Evolutionary conservation across 2,329 filamentous ascomycete genomes (phyloP), one percentile per base, ranked within the genome.

Genomic region (Volutella citrinella): DNA sequence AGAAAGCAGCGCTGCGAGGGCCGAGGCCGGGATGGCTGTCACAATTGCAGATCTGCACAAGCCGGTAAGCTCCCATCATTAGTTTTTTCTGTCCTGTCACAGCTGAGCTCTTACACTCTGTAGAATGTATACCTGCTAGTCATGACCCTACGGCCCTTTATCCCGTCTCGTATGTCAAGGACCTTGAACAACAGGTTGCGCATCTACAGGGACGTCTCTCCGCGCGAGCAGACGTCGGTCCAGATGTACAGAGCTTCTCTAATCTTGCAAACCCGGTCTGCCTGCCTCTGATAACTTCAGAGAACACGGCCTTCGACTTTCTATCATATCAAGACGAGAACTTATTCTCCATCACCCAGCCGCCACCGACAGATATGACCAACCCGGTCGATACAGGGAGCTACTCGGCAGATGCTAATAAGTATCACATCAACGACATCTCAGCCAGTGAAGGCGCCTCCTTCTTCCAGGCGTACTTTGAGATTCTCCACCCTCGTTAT

Each of bases 1-100:
- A 28, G 26, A 28, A 28, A 28, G 26, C 26, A 28, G 26, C 26
- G 26, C 14, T 28, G 26, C 16, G 26, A 28, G 10, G 26, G 26
- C 15, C 26, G 14, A 28, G 15, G 11, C 15, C 26, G 13, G 26
- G 16, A 18, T 6, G 15, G 10, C n/a, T 28, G 26, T 17, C 26
- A n/a, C 8, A 28, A 28, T 28, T 28, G 26, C 26, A 19, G 14
- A 18, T 28, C 26, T 16, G 26, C 26, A 16, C 14, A 28, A 19
- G 26, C 26, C 15, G 26, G 26, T 28, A 16, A 28, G n/a, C 7
- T 28, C n/a, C n/a, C 13, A 7, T 28, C 26, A n/a, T 28, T n/a
- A 11, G 26, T n/a, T 19, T 18, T n/a, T n/a, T n/a, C n/a, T n/a
- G n/a, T n/a, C n/a, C n/a, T n/a, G n/a, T n/a, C n/a, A n/a, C n/a